A percentile compares a stretch with the other conserved stretches of the same genome.
These are phyloP conservation scores for Goniomonas avonlea DNA, from an alignment of 78 protist genomes.

Conservation along the genomic window DNA sequence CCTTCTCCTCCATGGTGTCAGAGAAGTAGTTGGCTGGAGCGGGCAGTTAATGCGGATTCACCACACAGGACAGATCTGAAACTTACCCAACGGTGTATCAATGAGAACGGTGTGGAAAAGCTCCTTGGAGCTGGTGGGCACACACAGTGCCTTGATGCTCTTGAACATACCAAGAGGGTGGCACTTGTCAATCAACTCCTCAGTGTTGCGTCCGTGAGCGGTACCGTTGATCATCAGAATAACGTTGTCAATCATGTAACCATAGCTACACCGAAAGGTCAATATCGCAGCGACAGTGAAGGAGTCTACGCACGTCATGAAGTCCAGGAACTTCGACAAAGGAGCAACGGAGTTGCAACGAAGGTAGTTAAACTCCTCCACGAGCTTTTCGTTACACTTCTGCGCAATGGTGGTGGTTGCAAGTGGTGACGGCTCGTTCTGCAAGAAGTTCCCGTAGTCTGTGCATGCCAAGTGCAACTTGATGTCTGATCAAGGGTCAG, in stretches of 20 bases:
- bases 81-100: conserved; percentile 93
- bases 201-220: conserved; percentile 73
- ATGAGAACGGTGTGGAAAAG: conserved; percentile 84
- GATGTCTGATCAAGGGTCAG: conserved; percentile 57
- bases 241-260: conserved; percentile 97
- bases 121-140: conserved; percentile 64
- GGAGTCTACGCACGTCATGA: conserved; percentile 70
- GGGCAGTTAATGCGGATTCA: background rate
- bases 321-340: conserved; percentile 86
- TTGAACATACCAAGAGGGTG: conserved; percentile 89
- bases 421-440: conserved; percentile 83
- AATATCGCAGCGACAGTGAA: background rate
- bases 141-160: conserved; percentile 62
- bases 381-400: conserved; percentile 48
- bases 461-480: conserved; percentile 81
- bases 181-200: conserved; percentile 77
- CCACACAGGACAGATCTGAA: conserved; percentile 1
- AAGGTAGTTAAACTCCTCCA: conserved; percentile 76
- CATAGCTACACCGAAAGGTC: conserved; percentile 32
- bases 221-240: conserved; percentile 64
- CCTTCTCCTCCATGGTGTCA: conserved; percentile 61
- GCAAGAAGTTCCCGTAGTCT: conserved; percentile 88
- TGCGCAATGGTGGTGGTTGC: conserved; percentile 59
- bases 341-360: conserved; percentile 82
- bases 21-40: background rate